Base-by-base conservation (phyloP, 495 filamentous ascomycete genomes). In the Penicillium odoratum region DNA sequence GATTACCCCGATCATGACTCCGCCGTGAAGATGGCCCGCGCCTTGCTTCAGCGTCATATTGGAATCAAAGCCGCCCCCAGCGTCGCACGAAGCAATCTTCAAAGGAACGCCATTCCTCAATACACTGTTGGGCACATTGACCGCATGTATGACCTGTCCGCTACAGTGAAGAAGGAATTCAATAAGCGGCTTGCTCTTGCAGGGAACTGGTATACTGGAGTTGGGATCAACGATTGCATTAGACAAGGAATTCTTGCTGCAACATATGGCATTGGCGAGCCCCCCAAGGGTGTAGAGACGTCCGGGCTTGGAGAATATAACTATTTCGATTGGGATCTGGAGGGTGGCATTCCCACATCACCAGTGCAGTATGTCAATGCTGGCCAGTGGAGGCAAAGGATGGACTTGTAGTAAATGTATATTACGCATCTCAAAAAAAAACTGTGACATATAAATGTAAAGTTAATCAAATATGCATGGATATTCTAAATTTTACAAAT, bases 61-160 rank as follows among this genome's bases (percentile, higher is more conserved):
- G 74, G 76, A 26, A 90, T 98, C 67, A 75, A 66, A 0, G 82
- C 81, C 7, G 70, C 76, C 25, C 87, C 85, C 3, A 73, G 74
- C 3, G 74, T 85, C 3, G 77, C 78, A 21, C 75, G 81, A 55
- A 84, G 81, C 25, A 80, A 76, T 29, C 69, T 97, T 42, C 88
- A 92, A 64, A 76, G 75, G 50, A 76, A 93, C 42, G 96, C 92
- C 64, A 92, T 98, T 43, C 94, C 94, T 5, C 94, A 98, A 70
- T 96, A 95, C 64, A 79, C 75, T 0, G 86, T 96, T 1, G 90
- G 90, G 18, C 93, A 98, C 73, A 64, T 83, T 31, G 60, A 68
- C 5, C 80, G 85, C 52, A 86, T 96, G 82, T 68, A 63, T 18
- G 66, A 67, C 10, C 81, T 87, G 4, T 82, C 88, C 58, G 34